These are phyloP conservation scores for Paxillus involutus DNA, from an alignment of 768 basidiomycete species.

Conservation along the genomic window DNA sequence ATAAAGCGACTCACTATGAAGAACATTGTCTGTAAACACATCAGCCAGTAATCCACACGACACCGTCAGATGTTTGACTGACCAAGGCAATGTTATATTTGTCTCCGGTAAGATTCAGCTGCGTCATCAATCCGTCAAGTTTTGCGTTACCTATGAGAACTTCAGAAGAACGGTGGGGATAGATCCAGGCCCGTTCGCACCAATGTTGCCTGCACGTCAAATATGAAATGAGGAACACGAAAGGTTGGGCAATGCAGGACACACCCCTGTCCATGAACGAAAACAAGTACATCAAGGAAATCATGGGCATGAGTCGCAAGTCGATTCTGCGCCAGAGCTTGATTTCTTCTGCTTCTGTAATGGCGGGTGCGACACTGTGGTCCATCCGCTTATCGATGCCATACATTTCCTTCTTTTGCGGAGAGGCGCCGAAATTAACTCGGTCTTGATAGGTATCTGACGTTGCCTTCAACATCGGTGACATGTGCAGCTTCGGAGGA, in stretches of 20 bases:
- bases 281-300: slow-evolving; percentile 57
- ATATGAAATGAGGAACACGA: not conserved
- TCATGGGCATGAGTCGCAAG: slow-evolving; percentile 12
- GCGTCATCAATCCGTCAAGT: slow-evolving; percentile 56
- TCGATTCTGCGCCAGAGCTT: slow-evolving; percentile 59
- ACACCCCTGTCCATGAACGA: slow-evolving; percentile 62
- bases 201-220: slow-evolving; percentile 52
- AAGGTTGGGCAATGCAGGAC: slow-evolving; percentile 2
- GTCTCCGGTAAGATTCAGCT: slow-evolving; percentile 57
- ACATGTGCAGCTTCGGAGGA: not conserved
- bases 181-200: slow-evolving; percentile 22
- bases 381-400: not conserved
- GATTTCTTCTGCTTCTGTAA: slow-evolving; percentile 47
- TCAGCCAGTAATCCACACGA: not conserved
- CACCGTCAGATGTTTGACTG: not conserved
- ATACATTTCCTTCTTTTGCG: not conserved
- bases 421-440: slow-evolving; percentile 12
- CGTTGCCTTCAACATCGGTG: not conserved
- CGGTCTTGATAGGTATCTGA: slow-evolving; percentile 32
- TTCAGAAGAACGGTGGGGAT: not conserved
- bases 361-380: too few relatives aligned
- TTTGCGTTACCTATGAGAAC: slow-evolving; percentile 55
- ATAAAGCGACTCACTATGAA: slow-evolving; percentile 52
- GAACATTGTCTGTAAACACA: slow-evolving; percentile 54
- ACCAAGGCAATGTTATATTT: slow-evolving; percentile 70